Evolutionary conservation across 2,329 filamentous ascomycete genomes (phyloP).

Genomic region (Colletotrichum tabaci): DNA sequence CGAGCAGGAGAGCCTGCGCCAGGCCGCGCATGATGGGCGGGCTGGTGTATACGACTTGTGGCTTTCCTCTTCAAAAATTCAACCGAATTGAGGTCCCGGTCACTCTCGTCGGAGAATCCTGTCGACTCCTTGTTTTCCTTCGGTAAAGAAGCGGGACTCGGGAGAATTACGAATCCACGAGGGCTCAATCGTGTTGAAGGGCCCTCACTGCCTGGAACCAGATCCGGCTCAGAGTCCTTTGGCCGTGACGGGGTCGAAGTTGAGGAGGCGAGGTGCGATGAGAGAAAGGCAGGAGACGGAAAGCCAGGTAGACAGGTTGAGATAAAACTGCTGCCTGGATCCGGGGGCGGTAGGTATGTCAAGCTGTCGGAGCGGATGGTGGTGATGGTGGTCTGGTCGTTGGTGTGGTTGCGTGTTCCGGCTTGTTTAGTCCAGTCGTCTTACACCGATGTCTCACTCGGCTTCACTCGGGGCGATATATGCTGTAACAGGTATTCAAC

Average conservation of each 20-base stretch:
- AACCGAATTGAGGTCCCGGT: too few relatives aligned
- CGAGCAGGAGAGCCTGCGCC: slow-evolving; percentile 50
- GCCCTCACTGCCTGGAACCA: too few relatives aligned
- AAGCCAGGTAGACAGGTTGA: slow-evolving; percentile 1
- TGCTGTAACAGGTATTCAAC: neutral
- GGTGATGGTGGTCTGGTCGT: neutral
- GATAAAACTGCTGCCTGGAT: slow-evolving; percentile 28
- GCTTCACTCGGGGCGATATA: neutral
- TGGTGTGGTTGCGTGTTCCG: slow-evolving; percentile 3
- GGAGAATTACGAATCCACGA: too few relatives aligned
- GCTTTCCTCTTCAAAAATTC: too few relatives aligned
- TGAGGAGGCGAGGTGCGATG: neutral
- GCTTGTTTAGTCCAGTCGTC: slow-evolving; percentile 13
- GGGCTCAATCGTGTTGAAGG: too few relatives aligned
- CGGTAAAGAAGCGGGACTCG: too few relatives aligned
- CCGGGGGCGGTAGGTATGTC: neutral
- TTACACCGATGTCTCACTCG: slow-evolving; percentile 11
- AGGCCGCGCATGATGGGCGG: slow-evolving; percentile 37
- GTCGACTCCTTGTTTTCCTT: too few relatives aligned
- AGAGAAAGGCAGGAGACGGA: neutral
- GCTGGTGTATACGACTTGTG: neutral
- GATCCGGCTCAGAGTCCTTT: neutral
- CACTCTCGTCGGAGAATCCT: too few relatives aligned
- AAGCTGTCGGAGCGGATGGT: neutral
- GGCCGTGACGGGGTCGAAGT: neutral